These are phyloP conservation scores for Diaporthe longicolla DNA, from an alignment of 2,329 filamentous ascomycete genomes.

Conservation along the genomic window DNA sequence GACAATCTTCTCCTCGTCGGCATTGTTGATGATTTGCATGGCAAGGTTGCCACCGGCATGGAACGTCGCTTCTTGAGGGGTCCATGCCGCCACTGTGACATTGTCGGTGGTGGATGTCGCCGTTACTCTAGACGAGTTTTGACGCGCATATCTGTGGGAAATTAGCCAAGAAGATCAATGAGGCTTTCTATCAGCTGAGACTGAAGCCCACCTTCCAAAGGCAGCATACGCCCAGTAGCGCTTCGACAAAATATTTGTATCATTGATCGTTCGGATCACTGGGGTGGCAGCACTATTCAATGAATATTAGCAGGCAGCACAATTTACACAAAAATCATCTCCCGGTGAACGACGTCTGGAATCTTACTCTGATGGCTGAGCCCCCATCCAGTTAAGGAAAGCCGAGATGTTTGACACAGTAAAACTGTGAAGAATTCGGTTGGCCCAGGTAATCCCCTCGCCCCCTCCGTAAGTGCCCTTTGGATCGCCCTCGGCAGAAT, in stretches of 20 bases:
- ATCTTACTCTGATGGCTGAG: slow-evolving; percentile 30
- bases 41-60: slow-evolving; percentile 39
- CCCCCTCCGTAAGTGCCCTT: slow-evolving; percentile 39
- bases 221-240: slow-evolving; percentile 38
- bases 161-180: neutral
- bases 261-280: slow-evolving; percentile 32
- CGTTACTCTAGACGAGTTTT: slow-evolving; percentile 34
- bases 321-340: neutral
- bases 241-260: slow-evolving; percentile 37
- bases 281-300: slow-evolving; percentile 23
- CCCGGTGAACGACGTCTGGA: neutral
- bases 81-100: slow-evolving; percentile 35
- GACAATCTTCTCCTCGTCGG: slow-evolving; percentile 13
- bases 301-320: slow-evolving; percentile 1
- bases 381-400: slow-evolving; percentile 42
- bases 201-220: slow-evolving; percentile 28
- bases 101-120: slow-evolving; percentile 33
- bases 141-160: slow-evolving; percentile 38
- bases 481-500: slow-evolving; percentile 26
- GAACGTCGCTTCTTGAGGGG: slow-evolving; percentile 25
- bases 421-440: slow-evolving; percentile 38
- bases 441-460: slow-evolving; percentile 38
- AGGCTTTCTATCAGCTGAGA: neutral
- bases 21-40: slow-evolving; percentile 43
- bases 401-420: slow-evolving; percentile 40